These are phyloP conservation scores for Penicillium brasilianum DNA, from an alignment of 2,329 filamentous ascomycete species.

Conservation along the genomic window DNA sequence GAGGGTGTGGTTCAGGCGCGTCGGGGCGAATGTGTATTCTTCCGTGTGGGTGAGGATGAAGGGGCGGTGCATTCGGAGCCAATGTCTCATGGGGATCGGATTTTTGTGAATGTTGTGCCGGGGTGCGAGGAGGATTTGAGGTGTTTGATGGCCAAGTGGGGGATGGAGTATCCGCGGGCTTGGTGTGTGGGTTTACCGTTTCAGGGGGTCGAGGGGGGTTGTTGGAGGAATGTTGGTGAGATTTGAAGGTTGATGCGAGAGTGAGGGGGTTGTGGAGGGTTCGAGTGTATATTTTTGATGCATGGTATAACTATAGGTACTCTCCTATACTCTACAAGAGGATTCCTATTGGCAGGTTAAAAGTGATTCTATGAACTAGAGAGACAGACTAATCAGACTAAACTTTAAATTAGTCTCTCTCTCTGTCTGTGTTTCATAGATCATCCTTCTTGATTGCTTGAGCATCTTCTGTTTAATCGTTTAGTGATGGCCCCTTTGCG, in stretches of 20 bases:
- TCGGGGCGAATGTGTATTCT: slow-evolving; percentile 47
- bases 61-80: slow-evolving; percentile 44
- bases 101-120: slow-evolving; percentile 47
- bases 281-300: too few species aligned
- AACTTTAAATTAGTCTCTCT: background rate
- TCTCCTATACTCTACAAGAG: too few species aligned
- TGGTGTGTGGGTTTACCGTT: slow-evolving; percentile 31
- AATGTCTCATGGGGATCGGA: slow-evolving; percentile 33
- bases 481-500: too few species aligned
- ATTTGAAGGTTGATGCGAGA: slow-evolving; percentile 5
- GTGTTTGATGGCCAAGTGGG: slow-evolving; percentile 39
- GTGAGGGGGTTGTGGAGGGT: background rate
- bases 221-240: slow-evolving; percentile 23
- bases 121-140: slow-evolving; percentile 39
- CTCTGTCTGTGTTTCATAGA: too few species aligned
- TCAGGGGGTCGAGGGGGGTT: slow-evolving; percentile 14
- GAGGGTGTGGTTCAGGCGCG: slow-evolving; percentile 20
- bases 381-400: background rate
- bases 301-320: too few species aligned
- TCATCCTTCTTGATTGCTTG: too few species aligned
- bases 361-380: background rate
- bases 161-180: slow-evolving; percentile 36
- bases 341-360: too few species aligned
- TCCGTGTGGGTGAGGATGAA: slow-evolving; percentile 47
- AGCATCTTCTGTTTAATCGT: too few species aligned